Evolutionary conservation across 345 rosid genomes (phyloP).

Genomic region (Bruguiera sexangula): DNA sequence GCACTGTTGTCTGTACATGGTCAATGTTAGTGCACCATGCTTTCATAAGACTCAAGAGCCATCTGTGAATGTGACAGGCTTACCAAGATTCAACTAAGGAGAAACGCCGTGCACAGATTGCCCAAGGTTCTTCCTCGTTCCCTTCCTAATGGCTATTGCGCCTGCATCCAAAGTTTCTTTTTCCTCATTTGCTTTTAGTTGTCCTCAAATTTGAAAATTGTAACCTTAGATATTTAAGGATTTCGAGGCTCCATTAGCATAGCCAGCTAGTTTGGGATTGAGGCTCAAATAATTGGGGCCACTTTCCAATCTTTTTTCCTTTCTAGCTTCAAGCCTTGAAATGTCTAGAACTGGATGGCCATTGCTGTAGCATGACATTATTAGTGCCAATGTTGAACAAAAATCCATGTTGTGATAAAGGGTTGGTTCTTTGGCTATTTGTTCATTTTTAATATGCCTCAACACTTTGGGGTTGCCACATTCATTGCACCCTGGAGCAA

Average conservation of each 20-base stretch:
- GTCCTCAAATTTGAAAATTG: not conserved
- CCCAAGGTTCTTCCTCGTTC: slow-evolving; percentile 62
- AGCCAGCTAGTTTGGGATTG: no score
- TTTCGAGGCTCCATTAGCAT: no score
- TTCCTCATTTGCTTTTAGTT: not conserved
- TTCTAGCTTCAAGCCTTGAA: slow-evolving; percentile 4
- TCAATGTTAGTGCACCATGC: not conserved
- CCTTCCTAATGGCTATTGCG: slow-evolving; percentile 1
- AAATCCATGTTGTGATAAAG: no score
- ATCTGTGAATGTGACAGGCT: slow-evolving; percentile 43
- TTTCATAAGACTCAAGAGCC: not conserved
- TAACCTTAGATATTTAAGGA: no score
- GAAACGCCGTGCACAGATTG: slow-evolving; percentile 85
- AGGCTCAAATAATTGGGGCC: not conserved
- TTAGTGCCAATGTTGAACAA: not conserved
- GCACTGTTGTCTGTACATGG: not conserved
- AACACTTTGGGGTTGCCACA: no score
- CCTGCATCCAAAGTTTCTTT: not conserved
- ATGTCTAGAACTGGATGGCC: not conserved
- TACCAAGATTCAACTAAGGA: slow-evolving; percentile 95
- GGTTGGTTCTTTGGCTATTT: no score
- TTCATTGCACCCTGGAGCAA: no score
- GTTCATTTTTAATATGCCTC: no score
- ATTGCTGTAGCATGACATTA: not conserved
- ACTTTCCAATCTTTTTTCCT: not conserved